These are phyloP conservation scores for Solanum gandarillasii DNA, from an alignment of 257 asterid genomes.

Conservation along the genomic window DNA sequence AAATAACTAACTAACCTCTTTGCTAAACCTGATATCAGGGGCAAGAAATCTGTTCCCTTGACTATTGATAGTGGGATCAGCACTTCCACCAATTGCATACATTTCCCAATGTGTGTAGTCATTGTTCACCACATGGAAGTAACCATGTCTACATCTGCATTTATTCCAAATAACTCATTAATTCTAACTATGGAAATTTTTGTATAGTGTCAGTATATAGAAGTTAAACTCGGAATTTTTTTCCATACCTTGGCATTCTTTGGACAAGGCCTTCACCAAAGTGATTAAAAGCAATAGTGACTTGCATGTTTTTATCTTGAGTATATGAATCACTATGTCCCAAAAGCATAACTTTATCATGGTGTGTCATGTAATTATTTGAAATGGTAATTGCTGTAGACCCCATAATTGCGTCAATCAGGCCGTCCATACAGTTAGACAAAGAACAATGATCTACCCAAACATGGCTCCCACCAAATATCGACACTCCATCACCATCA, in stretches of 20 bases:
- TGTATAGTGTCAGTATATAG: background rate
- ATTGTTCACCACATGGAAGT: slow-evolving; percentile 81
- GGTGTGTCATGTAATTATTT: slow-evolving; percentile 59
- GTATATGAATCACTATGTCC: slow-evolving; percentile 56
- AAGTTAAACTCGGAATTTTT: background rate
- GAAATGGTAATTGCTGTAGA: slow-evolving; percentile 70
- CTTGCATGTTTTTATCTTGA: slow-evolving; percentile 60
- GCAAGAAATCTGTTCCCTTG: slow-evolving; percentile 86
- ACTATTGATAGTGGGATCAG: slow-evolving; percentile 63
- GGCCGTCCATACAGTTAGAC: slow-evolving; percentile 54
- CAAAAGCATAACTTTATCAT: slow-evolving; percentile 76
- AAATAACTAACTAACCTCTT: slow-evolving; percentile 38
- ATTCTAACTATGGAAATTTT: too few relatives aligned
- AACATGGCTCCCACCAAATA: slow-evolving; percentile 60
- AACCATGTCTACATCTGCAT: slow-evolving; percentile 78
- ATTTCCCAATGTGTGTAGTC: slow-evolving; percentile 91
- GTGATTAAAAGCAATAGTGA: slow-evolving; percentile 71
- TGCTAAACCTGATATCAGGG: slow-evolving; percentile 36
- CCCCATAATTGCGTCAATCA: slow-evolving; percentile 60
- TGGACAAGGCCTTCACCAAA: slow-evolving; percentile 89
- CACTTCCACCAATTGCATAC: slow-evolving; percentile 95
- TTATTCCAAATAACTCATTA: background rate
- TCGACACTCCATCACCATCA: slow-evolving; percentile 79
- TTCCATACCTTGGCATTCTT: slow-evolving; percentile 59
- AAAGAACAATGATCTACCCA: slow-evolving; percentile 83